Evolutionary conservation across 441 rosid species (phyloP).

Genomic region (Adansonia rubrostipa): DNA sequence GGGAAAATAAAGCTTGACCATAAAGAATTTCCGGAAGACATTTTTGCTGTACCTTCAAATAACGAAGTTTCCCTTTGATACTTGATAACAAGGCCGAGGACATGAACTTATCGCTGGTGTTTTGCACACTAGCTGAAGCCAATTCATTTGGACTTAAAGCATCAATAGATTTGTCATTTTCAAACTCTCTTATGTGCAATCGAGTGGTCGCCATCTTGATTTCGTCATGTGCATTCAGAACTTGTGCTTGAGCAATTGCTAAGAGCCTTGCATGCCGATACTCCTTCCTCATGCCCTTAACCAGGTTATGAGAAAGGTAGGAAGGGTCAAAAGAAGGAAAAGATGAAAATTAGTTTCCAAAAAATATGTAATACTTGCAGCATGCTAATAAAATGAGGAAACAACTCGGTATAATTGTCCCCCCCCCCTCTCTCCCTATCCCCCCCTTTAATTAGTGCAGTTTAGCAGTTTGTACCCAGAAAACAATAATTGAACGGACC

Average conservation of each 20-base stretch:
- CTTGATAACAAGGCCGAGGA: slow-evolving; percentile 62
- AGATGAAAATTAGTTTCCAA: slow-evolving; percentile 25
- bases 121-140: slow-evolving; percentile 72
- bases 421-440: too few species aligned
- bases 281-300: slow-evolving; percentile 90
- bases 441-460: not conserved
- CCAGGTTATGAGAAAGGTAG: slow-evolving; percentile 20
- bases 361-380: slow-evolving; percentile 24
- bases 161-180: slow-evolving; percentile 74
- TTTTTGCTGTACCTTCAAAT: slow-evolving; percentile 67
- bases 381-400: slow-evolving; percentile 15
- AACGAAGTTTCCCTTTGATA: slow-evolving; percentile 87
- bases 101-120: slow-evolving; percentile 79
- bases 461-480: slow-evolving; percentile 14
- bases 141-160: slow-evolving; percentile 77
- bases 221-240: slow-evolving; percentile 87
- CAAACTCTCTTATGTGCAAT: slow-evolving; percentile 75
- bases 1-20: slow-evolving; percentile 4
- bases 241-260: slow-evolving; percentile 84
- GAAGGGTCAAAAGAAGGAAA: slow-evolving; percentile 1
- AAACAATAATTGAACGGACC: slow-evolving; percentile 22
- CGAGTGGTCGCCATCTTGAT: slow-evolving; percentile 94
- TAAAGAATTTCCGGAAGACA: slow-evolving; percentile 24
- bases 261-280: slow-evolving; percentile 78
- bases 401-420: not conserved